These are phyloP conservation scores for Helianthus tuberosus DNA, from an alignment of 129 eudicot species.

Conservation along the genomic window DNA sequence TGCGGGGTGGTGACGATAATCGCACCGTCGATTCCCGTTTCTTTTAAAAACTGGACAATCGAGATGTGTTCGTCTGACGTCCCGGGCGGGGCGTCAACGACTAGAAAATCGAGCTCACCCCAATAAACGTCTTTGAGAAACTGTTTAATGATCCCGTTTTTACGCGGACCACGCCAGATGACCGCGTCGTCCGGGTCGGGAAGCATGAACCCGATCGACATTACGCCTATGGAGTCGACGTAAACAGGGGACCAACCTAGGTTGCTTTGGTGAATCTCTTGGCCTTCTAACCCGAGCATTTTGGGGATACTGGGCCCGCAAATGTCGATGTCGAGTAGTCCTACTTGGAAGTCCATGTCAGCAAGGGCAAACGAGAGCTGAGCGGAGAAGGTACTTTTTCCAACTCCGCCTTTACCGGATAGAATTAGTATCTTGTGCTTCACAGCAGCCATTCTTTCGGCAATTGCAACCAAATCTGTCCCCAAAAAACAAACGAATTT, in stretches of 20 bases:
- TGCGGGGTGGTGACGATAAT: slow-evolving; percentile 95
- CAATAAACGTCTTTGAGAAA: slow-evolving; percentile 84
- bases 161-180: slow-evolving; percentile 93
- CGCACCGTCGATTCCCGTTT: slow-evolving; percentile 89
- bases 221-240: slow-evolving; percentile 90
- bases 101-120: slow-evolving; percentile 91
- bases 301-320: slow-evolving; percentile 98
- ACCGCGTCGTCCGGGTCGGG: slow-evolving; percentile 93
- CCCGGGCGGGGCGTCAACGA: slow-evolving; percentile 97
- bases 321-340: slow-evolving; percentile 88
- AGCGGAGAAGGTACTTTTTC: slow-evolving; percentile 97
- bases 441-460: slow-evolving; percentile 92
- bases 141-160: slow-evolving; percentile 83
- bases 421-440: slow-evolving; percentile 87
- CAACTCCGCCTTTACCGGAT: slow-evolving; percentile 96
- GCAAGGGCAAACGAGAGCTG: slow-evolving; percentile 87
- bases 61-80: slow-evolving; percentile 95
- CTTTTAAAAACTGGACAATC: slow-evolving; percentile 78
- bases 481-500: background rate
- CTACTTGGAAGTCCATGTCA: slow-evolving; percentile 84
- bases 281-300: slow-evolving; percentile 97
- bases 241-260: slow-evolving; percentile 96
- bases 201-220: slow-evolving; percentile 97
- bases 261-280: slow-evolving; percentile 82
- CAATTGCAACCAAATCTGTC: slow-evolving; percentile 76